Evolutionary conservation across 352 stramenopile genomes (phyloP).

Genomic region (Vaucheria bursata): DNA sequence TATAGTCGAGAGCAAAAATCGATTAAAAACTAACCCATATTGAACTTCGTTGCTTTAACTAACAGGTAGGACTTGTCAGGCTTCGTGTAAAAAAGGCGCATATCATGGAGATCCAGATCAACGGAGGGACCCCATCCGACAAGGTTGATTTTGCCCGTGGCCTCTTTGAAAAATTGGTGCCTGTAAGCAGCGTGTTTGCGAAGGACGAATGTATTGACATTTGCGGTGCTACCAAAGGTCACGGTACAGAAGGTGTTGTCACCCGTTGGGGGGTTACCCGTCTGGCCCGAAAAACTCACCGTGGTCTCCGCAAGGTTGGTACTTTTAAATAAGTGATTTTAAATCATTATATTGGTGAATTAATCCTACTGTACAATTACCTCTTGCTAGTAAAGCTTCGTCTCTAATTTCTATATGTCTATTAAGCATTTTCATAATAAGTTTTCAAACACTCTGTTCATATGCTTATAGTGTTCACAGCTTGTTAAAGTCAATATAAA

Average conservation of each 20-base stretch:
- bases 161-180: constrained; percentile 98
- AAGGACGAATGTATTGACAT: constrained; percentile 99
- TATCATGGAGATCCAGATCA: constrained; percentile 99
- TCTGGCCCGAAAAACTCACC: constrained; percentile 99
- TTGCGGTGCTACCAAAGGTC: constrained; percentile 96
- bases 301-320: constrained; percentile 93
- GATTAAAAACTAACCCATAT: no score
- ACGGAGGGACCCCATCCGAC: constrained; percentile 87
- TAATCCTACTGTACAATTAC: no score
- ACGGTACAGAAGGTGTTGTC: constrained; percentile 96
- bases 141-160: constrained; percentile 99
- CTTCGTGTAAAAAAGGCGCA: constrained; percentile 99
- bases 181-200: constrained; percentile 83
- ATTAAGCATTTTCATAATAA: no score
- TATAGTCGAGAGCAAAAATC: no score
- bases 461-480: not conserved
- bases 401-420: no score
- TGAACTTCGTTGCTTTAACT: no score
- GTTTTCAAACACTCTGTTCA: not conserved
- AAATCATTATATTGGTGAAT: no score
- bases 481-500: not conserved
- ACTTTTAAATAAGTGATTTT: no score
- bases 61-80: constrained; percentile 66
- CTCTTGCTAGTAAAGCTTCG: no score
- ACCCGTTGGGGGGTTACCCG: constrained; percentile 98